These are phyloP conservation scores for Oxyria digyna DNA, from an alignment of 148 eudicot genomes.

Conservation along the genomic window DNA sequence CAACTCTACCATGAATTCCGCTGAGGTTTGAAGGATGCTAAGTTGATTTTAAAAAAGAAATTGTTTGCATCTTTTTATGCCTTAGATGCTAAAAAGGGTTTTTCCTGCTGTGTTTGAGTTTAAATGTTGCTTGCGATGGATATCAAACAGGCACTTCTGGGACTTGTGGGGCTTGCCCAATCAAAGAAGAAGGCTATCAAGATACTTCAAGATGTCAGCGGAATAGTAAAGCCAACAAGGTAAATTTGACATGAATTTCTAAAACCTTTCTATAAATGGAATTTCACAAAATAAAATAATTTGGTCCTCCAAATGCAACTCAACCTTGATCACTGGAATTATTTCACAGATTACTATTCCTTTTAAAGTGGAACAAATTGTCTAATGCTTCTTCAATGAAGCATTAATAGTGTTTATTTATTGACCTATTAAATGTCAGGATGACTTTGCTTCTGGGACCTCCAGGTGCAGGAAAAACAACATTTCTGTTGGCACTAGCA, in stretches of 20 bases:
- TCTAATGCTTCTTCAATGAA: not conserved
- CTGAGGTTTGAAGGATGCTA: too few relatives aligned
- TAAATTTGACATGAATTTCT: slow-evolving; percentile 7
- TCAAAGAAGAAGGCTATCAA: slow-evolving; percentile 38
- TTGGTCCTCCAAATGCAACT: not conserved
- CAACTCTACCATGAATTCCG: slow-evolving; percentile 18
- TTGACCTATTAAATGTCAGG: slow-evolving; percentile 20
- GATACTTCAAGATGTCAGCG: slow-evolving; percentile 47
- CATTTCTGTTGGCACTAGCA: slow-evolving; percentile 47
- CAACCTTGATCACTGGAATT: too few relatives aligned
- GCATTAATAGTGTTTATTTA: not conserved
- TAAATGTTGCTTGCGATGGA: not conserved
- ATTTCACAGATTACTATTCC: too few relatives aligned
- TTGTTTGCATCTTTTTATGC: not conserved
- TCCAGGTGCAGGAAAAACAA: slow-evolving; percentile 75
- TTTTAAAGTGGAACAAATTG: not conserved
- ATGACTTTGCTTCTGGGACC: slow-evolving; percentile 76
- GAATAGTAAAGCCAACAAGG: slow-evolving; percentile 58
- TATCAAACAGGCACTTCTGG: slow-evolving; percentile 27
- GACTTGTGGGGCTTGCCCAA: slow-evolving; percentile 32
- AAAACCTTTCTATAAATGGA: not conserved
- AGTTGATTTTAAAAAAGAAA: too few relatives aligned
- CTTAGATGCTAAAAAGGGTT: not conserved
- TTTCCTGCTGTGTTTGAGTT: not conserved
- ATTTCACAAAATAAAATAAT: not conserved